Conservation (phyloP, 352 stramenopile species). For the Lagenidium giganteum region DNA sequence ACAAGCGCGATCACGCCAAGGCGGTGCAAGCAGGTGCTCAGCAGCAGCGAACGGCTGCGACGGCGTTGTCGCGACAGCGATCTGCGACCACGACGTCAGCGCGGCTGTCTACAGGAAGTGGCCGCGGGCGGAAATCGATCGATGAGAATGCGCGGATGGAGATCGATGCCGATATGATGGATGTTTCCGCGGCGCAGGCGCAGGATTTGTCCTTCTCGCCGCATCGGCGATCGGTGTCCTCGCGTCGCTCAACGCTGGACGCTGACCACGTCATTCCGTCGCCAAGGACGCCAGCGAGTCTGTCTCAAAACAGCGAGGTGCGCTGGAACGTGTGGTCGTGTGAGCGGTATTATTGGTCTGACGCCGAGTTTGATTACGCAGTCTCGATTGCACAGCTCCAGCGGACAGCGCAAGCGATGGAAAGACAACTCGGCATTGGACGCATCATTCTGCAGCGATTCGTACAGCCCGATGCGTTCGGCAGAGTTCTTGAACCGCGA, state of each 20-base stretch:
- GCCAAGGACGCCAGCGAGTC: conserved; percentile 5
- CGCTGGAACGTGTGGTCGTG: too few relatives aligned
- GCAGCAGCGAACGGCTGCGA: not conserved
- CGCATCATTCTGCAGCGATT: conserved; percentile 22
- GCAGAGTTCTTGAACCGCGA: conserved; percentile 61
- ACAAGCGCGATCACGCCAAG: not conserved
- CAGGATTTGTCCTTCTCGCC: too few relatives aligned
- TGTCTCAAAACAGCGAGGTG: too few relatives aligned
- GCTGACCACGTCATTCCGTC: conserved; percentile 1
- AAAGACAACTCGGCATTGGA: conserved; percentile 7
- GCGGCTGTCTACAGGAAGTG: not conserved
- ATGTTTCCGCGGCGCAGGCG: too few relatives aligned
- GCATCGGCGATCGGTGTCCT: conserved; percentile 13
- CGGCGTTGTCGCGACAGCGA: not conserved
- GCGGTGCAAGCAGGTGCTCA: not conserved
- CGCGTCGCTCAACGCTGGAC: conserved; percentile 5
- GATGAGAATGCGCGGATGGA: conserved; percentile 11
- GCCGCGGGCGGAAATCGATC: not conserved
- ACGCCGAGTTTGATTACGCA: conserved; percentile 10
- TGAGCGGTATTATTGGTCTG: too few relatives aligned
- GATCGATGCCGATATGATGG: too few relatives aligned
- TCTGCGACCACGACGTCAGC: conserved; percentile 5
- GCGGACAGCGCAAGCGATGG: conserved; percentile 8
- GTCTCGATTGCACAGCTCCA: conserved; percentile 14
- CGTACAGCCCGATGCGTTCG: conserved; percentile 27